Evolutionary conservation across 345 rosid species (phyloP).

Genomic region (Citrus hindsii): DNA sequence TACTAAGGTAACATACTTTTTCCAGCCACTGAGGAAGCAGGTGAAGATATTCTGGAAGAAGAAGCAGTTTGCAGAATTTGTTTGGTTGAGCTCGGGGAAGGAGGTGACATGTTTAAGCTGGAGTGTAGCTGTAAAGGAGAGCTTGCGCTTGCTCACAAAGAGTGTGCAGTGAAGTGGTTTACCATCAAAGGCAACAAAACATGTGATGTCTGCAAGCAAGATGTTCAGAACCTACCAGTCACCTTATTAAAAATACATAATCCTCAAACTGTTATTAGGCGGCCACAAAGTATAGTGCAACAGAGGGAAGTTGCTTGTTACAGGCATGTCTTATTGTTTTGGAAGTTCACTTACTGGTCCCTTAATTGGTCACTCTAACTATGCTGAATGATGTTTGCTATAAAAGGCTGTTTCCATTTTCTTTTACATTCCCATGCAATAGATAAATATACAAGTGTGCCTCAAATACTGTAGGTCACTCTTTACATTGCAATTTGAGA

Average conservation of each 20-base stretch:
- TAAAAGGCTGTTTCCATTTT: not conserved
- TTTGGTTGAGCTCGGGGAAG: constrained; percentile 50
- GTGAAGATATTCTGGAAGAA: constrained; percentile 59
- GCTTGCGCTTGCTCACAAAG: constrained; percentile 65
- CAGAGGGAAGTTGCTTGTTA: constrained; percentile 29
- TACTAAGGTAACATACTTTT: not conserved
- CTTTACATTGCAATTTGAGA: not conserved
- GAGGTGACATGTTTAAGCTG: constrained; percentile 56
- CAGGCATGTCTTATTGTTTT: constrained; percentile 35
- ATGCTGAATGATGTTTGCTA: not conserved
- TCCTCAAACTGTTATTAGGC: constrained; percentile 33
- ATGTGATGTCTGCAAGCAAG: constrained; percentile 63
- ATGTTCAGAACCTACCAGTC: constrained; percentile 55
- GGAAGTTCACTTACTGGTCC: not conserved
- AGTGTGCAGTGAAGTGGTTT: constrained; percentile 64
- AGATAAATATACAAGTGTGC: not conserved
- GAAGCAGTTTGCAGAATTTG: constrained; percentile 68
- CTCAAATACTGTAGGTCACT: not conserved
- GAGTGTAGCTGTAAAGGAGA: constrained; percentile 69
- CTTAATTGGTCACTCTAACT: not conserved
- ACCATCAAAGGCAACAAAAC: constrained; percentile 56
- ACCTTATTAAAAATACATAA: constrained; percentile 40
- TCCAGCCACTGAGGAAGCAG: constrained; percentile 31
- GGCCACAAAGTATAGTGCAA: constrained; percentile 17
- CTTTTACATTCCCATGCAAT: not conserved